A percentile compares a stretch with the other conserved stretches of the same genome.
phyloP scores from a whole-genome alignment of 2,329 filamentous ascomycete species.

The Diaporthe sp. region DNA sequence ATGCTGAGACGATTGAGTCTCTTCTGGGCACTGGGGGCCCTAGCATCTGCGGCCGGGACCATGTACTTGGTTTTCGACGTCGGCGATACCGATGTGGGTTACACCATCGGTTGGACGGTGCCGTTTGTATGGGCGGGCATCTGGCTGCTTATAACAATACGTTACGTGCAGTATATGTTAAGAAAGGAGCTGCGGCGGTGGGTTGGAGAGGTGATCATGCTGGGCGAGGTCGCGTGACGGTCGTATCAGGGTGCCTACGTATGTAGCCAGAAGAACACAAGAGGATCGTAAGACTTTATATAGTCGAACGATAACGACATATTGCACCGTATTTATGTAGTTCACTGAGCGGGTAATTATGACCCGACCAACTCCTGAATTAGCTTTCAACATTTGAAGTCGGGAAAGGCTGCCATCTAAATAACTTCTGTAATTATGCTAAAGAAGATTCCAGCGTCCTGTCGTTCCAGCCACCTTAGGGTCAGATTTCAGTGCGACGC shows the following conservation, averaged over 20 bases:
- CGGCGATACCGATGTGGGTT: constrained; percentile 40
- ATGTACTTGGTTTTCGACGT: constrained; percentile 38
- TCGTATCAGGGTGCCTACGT: not conserved
- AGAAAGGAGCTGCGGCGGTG: constrained; percentile 42
- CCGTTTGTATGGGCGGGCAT: constrained; percentile 45
- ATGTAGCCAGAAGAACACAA: not conserved
- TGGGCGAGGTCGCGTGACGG: constrained; percentile 18
- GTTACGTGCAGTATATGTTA: constrained; percentile 45
- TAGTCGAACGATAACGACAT: not conserved
- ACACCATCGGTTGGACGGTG: constrained; percentile 43
- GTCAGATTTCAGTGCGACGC: not conserved
- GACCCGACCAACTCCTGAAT: not conserved
- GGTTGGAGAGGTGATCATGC: constrained; percentile 3
- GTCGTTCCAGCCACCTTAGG: not conserved
- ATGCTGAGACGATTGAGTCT: not conserved
- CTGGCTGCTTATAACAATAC: constrained; percentile 44
- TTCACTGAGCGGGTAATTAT: not conserved
- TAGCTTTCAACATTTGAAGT: not conserved
- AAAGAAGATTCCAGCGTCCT: not conserved
- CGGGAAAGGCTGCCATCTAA: not conserved
- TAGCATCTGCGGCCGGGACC: not conserved
- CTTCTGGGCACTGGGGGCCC: not conserved
- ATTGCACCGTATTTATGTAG: not conserved
- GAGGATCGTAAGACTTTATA: not conserved
- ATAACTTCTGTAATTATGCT: not conserved